Evolutionary conservation across 108 stramenopile species (phyloP).

Genomic region (Skeletonema costatum): DNA sequence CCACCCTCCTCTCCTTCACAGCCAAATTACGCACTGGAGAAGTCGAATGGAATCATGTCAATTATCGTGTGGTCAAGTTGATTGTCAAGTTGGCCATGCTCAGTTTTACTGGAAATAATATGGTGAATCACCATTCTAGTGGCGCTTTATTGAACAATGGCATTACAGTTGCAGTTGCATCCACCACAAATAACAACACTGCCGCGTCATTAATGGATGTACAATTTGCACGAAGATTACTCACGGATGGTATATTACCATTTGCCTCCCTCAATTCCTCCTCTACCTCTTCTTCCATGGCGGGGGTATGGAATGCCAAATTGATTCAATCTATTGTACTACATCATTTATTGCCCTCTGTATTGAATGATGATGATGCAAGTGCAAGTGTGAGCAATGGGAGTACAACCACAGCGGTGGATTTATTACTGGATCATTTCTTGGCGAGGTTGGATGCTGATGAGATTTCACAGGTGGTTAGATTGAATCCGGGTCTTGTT

Average conservation of each 20-base stretch:
- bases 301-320: constrained; percentile 1
- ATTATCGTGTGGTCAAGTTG: not conserved
- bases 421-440: constrained; percentile 20
- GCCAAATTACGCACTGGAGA: not conserved
- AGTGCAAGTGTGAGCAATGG: not conserved
- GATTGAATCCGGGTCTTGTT: not conserved
- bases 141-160: not conserved
- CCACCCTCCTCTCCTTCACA: not conserved
- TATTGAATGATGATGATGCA: not conserved
- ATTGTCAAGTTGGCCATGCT: not conserved
- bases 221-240: constrained; percentile 11
- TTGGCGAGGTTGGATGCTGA: constrained; percentile 23
- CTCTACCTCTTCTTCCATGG: not conserved
- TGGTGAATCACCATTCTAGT: not conserved
- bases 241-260: constrained; percentile 30
- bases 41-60: not conserved
- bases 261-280: constrained; percentile 13
- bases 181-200: not conserved
- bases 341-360: constrained; percentile 6
- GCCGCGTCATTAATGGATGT: constrained; percentile 1
- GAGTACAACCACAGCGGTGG: constrained; percentile 6
- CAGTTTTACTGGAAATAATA: not conserved
- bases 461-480: not conserved
- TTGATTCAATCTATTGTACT: constrained; percentile 7
- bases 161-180: not conserved